A percentile compares a stretch with the other conserved stretches of the same genome.
Conservation (phyloP, 768 basidiomycete species). For the Melanogaster broomeanus region DNA sequence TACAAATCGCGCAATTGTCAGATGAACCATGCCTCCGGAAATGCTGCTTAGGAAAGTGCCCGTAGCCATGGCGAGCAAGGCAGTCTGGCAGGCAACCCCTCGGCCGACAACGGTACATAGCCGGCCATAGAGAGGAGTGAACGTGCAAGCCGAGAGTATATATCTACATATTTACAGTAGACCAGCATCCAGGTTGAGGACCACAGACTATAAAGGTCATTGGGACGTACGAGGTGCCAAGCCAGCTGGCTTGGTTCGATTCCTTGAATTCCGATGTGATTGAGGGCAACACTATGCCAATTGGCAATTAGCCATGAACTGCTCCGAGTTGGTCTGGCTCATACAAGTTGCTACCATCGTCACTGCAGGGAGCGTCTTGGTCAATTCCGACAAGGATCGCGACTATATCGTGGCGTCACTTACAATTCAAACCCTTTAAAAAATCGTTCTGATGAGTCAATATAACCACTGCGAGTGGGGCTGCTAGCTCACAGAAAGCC, state of each 20-base stretch:
- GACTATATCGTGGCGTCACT: neutral
- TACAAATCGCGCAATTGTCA: conserved; percentile 16
- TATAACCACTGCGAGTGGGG: no score
- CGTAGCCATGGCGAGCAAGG: conserved; percentile 4
- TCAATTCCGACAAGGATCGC: neutral
- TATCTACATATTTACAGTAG: conserved; percentile 11
- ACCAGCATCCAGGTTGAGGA: neutral
- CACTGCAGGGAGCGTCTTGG: conserved; percentile 6
- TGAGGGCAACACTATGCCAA: neutral
- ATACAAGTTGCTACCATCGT: conserved; percentile 27
- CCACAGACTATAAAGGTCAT: neutral
- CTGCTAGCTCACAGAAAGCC: conserved; percentile 58
- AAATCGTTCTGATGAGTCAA: neutral
- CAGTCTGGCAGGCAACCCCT: conserved; percentile 12
- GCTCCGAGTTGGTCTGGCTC: neutral
- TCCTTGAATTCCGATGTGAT: conserved; percentile 11
- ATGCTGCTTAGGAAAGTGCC: conserved; percentile 15
- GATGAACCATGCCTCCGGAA: conserved; percentile 8
- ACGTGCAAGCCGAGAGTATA: conserved; percentile 17
- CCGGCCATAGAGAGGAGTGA: conserved; percentile 19
- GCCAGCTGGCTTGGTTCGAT: conserved; percentile 31
- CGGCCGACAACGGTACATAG: conserved; percentile 17
- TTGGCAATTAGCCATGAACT: conserved; percentile 4
- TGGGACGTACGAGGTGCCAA: conserved; percentile 26
- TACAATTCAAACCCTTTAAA: conserved; percentile 15